phyloP scores from a whole-genome alignment of 1,284 basidiomycete genomes.

The Ustilago nuda region DNA sequence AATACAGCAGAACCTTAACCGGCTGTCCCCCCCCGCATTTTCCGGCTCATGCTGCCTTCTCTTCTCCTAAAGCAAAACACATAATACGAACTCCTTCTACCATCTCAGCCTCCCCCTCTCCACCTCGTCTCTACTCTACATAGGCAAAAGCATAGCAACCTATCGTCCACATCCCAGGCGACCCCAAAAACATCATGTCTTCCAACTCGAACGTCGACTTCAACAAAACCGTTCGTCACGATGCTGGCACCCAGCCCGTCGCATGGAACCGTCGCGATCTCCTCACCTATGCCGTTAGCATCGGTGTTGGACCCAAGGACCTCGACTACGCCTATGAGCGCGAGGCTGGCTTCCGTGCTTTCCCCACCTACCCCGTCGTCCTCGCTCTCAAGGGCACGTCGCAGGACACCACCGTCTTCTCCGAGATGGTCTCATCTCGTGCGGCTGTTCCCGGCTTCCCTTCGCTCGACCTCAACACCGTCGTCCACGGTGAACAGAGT shows the following conservation, averaged over 20 bases:
- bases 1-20: background rate
- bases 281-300: slow-evolving; percentile 66
- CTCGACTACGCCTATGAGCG: slow-evolving; percentile 69
- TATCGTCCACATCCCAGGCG: slow-evolving; percentile 38
- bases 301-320: slow-evolving; percentile 66
- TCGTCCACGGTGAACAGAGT: slow-evolving; percentile 70
- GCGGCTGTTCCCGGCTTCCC: slow-evolving; percentile 55
- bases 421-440: slow-evolving; percentile 55
- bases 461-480: slow-evolving; percentile 67
- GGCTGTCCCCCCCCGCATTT: slow-evolving; percentile 23
- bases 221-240: slow-evolving; percentile 63
- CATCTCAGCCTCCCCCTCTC: background rate
- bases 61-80: background rate
- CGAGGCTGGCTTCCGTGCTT: slow-evolving; percentile 63
- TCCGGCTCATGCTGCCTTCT: background rate
- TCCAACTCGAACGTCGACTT: slow-evolving; percentile 52
- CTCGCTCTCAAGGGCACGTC: slow-evolving; percentile 62
- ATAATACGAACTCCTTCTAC: background rate
- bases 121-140: slow-evolving; percentile 6
- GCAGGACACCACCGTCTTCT: slow-evolving; percentile 66
- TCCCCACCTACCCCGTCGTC: slow-evolving; percentile 70
- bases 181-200: slow-evolving; percentile 21
- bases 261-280: slow-evolving; percentile 69
- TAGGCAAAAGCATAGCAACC: slow-evolving; percentile 9
- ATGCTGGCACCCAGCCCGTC: slow-evolving; percentile 62